Conservation (phyloP, 108 stramenopile genomes). For the Schizochytrium sp. region DNA sequence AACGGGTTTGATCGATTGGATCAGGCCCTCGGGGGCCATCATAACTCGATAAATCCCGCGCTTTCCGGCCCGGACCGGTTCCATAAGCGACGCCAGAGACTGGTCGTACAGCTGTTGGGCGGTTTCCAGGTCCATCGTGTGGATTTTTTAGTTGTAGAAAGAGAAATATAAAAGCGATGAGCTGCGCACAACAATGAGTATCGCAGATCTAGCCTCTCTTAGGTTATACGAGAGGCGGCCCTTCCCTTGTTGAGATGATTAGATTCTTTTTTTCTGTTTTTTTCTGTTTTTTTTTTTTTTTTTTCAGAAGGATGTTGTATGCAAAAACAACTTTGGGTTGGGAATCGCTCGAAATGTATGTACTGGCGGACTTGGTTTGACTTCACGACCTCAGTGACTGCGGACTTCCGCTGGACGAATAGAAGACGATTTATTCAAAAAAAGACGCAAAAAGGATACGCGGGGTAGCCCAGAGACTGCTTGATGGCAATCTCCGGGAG, state of each 20-base stretch:
- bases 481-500: not conserved
- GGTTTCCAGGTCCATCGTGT: not conserved
- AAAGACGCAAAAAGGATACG: not conserved
- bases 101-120: conserved; percentile 39
- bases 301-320: not conserved
- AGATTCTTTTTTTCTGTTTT: not conserved
- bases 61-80: conserved; percentile 26
- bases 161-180: not conserved
- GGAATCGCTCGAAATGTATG: not conserved
- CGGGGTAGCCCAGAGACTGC: conserved; percentile 8
- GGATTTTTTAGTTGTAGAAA: not conserved
- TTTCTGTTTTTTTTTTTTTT: not conserved
- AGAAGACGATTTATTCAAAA: not conserved
- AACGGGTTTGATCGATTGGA: conserved; percentile 38
- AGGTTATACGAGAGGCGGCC: too few relatives aligned
- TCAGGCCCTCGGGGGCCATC: conserved; percentile 45
- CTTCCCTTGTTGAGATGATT: not conserved
- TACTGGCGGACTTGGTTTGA: not conserved
- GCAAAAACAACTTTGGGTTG: not conserved
- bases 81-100: conserved; percentile 5
- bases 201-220: too few relatives aligned
- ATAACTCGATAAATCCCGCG: conserved; percentile 52
- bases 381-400: not conserved
- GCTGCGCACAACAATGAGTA: too few relatives aligned
- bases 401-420: not conserved